phyloP scores from a whole-genome alignment of 805 yeast genomes.

The Debaryomyces castellii region DNA sequence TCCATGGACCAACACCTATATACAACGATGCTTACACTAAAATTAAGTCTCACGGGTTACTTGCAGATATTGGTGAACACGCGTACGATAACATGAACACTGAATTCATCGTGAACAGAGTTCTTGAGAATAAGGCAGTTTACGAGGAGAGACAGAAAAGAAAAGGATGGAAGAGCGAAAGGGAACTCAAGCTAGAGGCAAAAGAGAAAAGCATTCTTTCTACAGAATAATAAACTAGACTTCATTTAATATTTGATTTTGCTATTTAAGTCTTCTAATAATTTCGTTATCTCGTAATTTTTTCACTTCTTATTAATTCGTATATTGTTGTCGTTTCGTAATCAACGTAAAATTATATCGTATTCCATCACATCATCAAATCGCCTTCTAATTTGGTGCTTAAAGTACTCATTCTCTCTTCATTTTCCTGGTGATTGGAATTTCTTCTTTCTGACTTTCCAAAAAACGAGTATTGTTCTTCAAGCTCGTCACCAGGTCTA shows the following conservation, averaged over 20 bases:
- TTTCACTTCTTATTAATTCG: too few relatives aligned
- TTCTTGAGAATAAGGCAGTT: conserved; percentile 60
- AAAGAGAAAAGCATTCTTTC: conserved; percentile 9
- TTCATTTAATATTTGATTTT: background rate
- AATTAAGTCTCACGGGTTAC: conserved; percentile 32
- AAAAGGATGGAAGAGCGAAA: conserved; percentile 77
- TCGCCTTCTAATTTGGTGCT: conserved; percentile 18
- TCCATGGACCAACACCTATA: conserved; percentile 59
- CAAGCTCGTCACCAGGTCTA: conserved; percentile 69
- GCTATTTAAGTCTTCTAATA: background rate
- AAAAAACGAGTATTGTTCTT: conserved; percentile 42
- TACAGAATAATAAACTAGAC: background rate
- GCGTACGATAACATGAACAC: conserved; percentile 65
- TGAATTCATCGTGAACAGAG: conserved; percentile 71
- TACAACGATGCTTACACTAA: conserved; percentile 35
- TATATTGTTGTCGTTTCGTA: background rate
- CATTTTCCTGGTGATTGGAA: conserved; percentile 38
- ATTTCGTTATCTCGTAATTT: background rate
- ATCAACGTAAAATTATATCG: background rate
- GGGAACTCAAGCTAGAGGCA: conserved; percentile 27
- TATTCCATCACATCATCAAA: background rate
- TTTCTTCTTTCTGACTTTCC: conserved; percentile 34
- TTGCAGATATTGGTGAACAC: conserved; percentile 49
- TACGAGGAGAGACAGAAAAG: conserved; percentile 85
- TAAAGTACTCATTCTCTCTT: conserved; percentile 23